Percentiles rank a stretch among this genome's conserved stretches.
Evolutionary conservation across 2,329 filamentous ascomycete genomes (phyloP).

Genomic region (Fusarium sp.): DNA sequence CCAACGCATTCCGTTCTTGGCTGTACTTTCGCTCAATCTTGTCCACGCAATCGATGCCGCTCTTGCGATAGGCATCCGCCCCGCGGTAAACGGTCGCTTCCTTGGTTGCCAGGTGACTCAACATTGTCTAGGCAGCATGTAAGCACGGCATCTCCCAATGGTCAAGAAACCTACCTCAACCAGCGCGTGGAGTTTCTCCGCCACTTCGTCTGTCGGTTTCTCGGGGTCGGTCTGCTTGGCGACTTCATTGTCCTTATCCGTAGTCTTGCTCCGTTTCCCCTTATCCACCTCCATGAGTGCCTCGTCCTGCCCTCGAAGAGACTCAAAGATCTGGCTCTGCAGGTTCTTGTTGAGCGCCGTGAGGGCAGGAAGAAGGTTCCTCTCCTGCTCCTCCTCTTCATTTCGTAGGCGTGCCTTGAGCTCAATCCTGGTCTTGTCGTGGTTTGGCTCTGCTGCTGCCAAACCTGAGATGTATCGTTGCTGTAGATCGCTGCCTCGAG

Average conservation of each 20-base stretch:
- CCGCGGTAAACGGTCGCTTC: conserved; percentile 33
- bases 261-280: neutral
- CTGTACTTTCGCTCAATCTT: conserved; percentile 36
- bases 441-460: neutral
- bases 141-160: neutral
- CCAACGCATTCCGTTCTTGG: conserved; percentile 32
- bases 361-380: neutral
- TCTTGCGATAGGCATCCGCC: conserved; percentile 37
- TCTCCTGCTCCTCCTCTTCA: neutral
- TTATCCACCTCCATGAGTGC: neutral
- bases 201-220: conserved; percentile 16
- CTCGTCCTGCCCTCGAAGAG: conserved; percentile 16
- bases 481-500: conserved; percentile 4
- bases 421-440: neutral
- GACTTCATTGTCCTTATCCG: neutral
- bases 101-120: conserved; percentile 36
- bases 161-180: conserved; percentile 39
- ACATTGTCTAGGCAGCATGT: conserved; percentile 37
- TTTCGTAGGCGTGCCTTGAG: neutral
- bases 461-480: conserved; percentile 14
- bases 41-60: conserved; percentile 32
- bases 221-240: neutral
- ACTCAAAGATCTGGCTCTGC: conserved; percentile 32
- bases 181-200: conserved; percentile 33
- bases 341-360: conserved; percentile 16